Conservation (phyloP, 23 red algal genomes). For the Pyropia yezoensis region DNA sequence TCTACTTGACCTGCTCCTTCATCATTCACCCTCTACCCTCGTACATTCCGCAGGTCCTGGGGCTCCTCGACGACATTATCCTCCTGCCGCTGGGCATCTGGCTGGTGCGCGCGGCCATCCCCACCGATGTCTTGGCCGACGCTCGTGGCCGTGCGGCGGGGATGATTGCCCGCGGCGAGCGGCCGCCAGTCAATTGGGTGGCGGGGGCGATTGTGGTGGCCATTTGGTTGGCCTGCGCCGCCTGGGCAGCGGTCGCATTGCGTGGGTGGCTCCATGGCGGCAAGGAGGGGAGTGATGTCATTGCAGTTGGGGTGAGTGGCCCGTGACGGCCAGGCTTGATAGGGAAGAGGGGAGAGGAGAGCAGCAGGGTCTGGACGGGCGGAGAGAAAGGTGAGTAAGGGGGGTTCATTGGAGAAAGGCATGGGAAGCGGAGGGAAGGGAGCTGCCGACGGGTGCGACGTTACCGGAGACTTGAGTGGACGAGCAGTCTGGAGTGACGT, state of each 20-base stretch:
- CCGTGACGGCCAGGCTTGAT: not conserved
- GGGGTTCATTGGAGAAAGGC: too few relatives aligned
- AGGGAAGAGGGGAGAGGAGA: not conserved
- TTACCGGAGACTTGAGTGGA: too few relatives aligned
- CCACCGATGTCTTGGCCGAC: not conserved
- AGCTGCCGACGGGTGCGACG: too few relatives aligned
- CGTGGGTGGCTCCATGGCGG: too few relatives aligned
- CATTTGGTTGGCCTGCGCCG: slow-evolving; percentile 1
- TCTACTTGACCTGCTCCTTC: too few relatives aligned
- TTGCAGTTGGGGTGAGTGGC: too few relatives aligned
- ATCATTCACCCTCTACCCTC: too few relatives aligned
- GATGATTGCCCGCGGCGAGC: slow-evolving; percentile 1
- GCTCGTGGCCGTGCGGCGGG: not conserved
- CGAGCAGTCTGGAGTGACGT: too few relatives aligned
- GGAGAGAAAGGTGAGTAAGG: too few relatives aligned
- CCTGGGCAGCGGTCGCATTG: not conserved
- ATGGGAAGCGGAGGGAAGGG: too few relatives aligned
- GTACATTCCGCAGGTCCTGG: not conserved
- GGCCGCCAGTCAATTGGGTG: not conserved
- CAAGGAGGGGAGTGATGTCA: too few relatives aligned
- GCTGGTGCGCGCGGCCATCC: not conserved
- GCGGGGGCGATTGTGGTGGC: not conserved
- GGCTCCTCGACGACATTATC: not conserved
- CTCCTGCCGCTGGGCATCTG: not conserved
- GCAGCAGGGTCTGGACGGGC: not conserved